Conservation (phyloP, 2,329 filamentous ascomycete species). For the Aspergillus sp. region DNA sequence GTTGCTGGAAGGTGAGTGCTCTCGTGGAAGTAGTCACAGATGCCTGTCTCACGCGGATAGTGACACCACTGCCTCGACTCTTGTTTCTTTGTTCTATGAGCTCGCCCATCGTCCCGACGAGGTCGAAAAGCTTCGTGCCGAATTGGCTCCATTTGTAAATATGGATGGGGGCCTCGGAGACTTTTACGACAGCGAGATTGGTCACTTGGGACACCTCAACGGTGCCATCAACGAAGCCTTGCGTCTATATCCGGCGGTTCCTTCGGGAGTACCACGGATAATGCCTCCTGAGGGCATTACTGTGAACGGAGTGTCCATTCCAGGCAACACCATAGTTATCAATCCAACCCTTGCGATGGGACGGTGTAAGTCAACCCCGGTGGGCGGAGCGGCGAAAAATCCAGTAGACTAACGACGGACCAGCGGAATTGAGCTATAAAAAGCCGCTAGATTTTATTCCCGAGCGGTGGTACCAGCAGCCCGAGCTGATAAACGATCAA, state of each 20-base stretch:
- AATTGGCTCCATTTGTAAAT: constrained; percentile 28
- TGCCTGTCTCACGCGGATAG: constrained; percentile 17
- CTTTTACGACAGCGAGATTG: constrained; percentile 5
- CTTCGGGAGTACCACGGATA: constrained; percentile 11
- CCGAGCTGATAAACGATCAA: constrained; percentile 37
- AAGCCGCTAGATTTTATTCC: constrained; percentile 26
- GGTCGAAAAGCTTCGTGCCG: constrained; percentile 33
- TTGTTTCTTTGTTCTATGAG: constrained; percentile 46
- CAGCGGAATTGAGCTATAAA: constrained; percentile 30
- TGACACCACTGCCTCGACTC: constrained; percentile 46
- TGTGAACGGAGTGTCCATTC: constrained; percentile 19
- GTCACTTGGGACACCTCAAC: constrained; percentile 17
- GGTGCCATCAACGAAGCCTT: constrained; percentile 20
- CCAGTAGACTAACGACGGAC: not conserved
- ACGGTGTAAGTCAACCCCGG: constrained; percentile 23
- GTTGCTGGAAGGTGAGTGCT: constrained; percentile 27
- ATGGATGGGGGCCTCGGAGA: not conserved
- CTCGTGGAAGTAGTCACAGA: no score
- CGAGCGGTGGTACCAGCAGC: constrained; percentile 38
- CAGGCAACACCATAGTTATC: constrained; percentile 23
- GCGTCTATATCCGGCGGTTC: constrained; percentile 16
- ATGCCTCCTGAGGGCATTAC: constrained; percentile 21
- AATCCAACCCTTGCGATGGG: constrained; percentile 26
- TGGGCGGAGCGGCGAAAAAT: not conserved
- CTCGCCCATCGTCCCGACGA: constrained; percentile 32